Percentiles rank a stretch among this genome's conserved stretches.
Conservation (phyloP, 2,329 filamentous ascomycete species). For the Cryphonectria nitschkei region DNA sequence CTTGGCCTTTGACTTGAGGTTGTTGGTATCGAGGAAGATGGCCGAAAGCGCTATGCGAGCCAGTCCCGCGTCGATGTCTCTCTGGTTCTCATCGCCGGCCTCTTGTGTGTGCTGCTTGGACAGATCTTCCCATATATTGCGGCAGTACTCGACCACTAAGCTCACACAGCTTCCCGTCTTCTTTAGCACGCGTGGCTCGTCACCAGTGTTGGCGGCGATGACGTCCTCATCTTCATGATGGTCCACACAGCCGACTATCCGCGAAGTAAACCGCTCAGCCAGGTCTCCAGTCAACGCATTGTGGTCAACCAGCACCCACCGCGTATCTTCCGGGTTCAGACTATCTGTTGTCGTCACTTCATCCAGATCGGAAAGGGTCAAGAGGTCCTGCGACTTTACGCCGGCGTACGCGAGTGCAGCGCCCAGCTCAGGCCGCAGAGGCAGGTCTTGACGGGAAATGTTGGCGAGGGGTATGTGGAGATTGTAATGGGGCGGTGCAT, state of each 20-base stretch:
- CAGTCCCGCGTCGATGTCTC: slow-evolving; percentile 57
- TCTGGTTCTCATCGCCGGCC: slow-evolving; percentile 36
- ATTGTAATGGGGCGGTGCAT: slow-evolving; percentile 50
- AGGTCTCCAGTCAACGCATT: slow-evolving; percentile 71
- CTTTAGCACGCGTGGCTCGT: slow-evolving; percentile 63
- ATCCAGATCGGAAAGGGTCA: slow-evolving; percentile 61
- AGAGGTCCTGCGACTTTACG: slow-evolving; percentile 62
- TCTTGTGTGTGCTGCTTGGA: slow-evolving; percentile 38
- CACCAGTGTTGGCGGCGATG: slow-evolving; percentile 49
- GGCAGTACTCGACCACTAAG: slow-evolving; percentile 65
- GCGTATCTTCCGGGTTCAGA: slow-evolving; percentile 58
- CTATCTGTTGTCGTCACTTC: slow-evolving; percentile 32
- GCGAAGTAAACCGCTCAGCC: slow-evolving; percentile 52
- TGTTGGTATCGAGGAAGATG: slow-evolving; percentile 74
- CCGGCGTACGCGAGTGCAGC: slow-evolving; percentile 66
- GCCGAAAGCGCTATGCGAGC: slow-evolving; percentile 71
- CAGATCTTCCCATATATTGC: slow-evolving; percentile 59
- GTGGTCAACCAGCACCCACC: slow-evolving; percentile 80
- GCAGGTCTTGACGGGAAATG: slow-evolving; percentile 68
- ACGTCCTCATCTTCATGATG: slow-evolving; percentile 75
- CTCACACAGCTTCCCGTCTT: slow-evolving; percentile 75
- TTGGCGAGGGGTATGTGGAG: slow-evolving; percentile 76
- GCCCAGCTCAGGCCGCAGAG: slow-evolving; percentile 72
- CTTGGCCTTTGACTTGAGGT: slow-evolving; percentile 56
- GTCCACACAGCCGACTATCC: slow-evolving; percentile 71